A percentile compares a stretch with the other conserved stretches of the same genome.
These are phyloP conservation scores for Trametes cinnabarina DNA, from an alignment of 768 basidiomycete species.

Conservation along the genomic window DNA sequence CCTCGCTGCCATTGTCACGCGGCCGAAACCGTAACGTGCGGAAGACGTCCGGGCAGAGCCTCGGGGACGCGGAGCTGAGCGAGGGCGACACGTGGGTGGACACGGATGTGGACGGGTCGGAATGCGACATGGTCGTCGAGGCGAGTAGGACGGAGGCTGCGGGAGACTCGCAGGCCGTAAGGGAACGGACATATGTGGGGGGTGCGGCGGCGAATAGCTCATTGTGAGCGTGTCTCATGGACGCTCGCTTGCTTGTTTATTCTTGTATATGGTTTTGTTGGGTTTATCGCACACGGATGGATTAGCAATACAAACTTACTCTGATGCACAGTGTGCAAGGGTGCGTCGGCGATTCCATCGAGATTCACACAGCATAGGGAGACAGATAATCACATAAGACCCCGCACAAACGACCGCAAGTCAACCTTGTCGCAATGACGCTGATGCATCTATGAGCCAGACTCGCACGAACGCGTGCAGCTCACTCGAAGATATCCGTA, in stretches of 20 bases:
- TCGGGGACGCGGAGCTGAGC: slow-evolving; percentile 12
- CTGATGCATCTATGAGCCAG: too few species aligned
- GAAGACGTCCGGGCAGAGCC: not conserved
- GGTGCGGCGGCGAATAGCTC: slow-evolving; percentile 9
- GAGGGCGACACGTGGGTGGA: slow-evolving; percentile 39
- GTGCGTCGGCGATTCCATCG: too few species aligned
- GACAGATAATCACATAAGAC: too few species aligned
- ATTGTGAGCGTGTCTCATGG: not conserved
- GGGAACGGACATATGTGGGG: slow-evolving; percentile 12
- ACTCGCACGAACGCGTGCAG: too few species aligned
- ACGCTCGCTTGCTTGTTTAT: not conserved
- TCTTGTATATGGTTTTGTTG: not conserved
- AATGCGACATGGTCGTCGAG: slow-evolving; percentile 19
- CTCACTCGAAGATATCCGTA: slow-evolving; percentile 44
- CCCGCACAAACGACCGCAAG: too few species aligned
- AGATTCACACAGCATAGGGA: too few species aligned
- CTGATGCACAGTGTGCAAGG: too few species aligned
- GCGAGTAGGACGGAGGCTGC: not conserved
- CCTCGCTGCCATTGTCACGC: not conserved
- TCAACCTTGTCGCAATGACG: too few species aligned
- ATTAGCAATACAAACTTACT: too few species aligned
- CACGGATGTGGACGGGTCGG: slow-evolving; percentile 38
- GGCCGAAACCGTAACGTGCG: not conserved
- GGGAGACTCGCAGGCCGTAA: not conserved
- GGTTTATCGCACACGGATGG: too few species aligned